Conservation (phyloP, 305 asterid genomes). For the Fraxinus nigra region DNA sequence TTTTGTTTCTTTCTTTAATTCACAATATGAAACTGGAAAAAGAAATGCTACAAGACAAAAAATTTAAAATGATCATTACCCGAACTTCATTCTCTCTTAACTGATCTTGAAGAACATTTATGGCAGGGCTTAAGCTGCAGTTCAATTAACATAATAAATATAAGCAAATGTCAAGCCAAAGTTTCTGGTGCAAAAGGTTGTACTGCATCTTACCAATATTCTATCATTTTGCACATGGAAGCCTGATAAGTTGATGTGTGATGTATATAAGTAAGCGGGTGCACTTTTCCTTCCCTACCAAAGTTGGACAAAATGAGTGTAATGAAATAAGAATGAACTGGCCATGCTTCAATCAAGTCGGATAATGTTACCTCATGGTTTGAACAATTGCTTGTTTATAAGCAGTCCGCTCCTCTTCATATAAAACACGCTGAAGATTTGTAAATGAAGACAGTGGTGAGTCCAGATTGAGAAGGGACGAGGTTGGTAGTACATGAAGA, state of each 20-base stretch:
- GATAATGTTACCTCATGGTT: conserved; percentile 53
- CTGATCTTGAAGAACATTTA: conserved; percentile 79
- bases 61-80: conserved; percentile 37
- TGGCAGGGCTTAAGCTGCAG: conserved; percentile 91
- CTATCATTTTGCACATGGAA: conserved; percentile 97
- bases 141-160: conserved; percentile 15
- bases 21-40: not conserved
- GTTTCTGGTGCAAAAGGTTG: not conserved
- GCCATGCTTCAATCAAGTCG: not conserved
- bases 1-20: not conserved
- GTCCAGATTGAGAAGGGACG: conserved; percentile 64
- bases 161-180: conserved; percentile 17
- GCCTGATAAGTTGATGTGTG: conserved; percentile 96
- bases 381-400: conserved; percentile 72
- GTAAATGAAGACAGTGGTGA: conserved; percentile 72
- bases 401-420: conserved; percentile 90
- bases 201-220: conserved; percentile 64
- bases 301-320: conserved; percentile 13
- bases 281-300: conserved; percentile 68
- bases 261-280: conserved; percentile 86
- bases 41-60: not conserved
- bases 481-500: conserved; percentile 71
- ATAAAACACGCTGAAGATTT: conserved; percentile 73
- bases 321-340: conserved; percentile 13
- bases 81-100: conserved; percentile 85